phyloP scores from a whole-genome alignment of 2,329 filamentous ascomycete genomes.

The Karstenula rhodostoma region DNA sequence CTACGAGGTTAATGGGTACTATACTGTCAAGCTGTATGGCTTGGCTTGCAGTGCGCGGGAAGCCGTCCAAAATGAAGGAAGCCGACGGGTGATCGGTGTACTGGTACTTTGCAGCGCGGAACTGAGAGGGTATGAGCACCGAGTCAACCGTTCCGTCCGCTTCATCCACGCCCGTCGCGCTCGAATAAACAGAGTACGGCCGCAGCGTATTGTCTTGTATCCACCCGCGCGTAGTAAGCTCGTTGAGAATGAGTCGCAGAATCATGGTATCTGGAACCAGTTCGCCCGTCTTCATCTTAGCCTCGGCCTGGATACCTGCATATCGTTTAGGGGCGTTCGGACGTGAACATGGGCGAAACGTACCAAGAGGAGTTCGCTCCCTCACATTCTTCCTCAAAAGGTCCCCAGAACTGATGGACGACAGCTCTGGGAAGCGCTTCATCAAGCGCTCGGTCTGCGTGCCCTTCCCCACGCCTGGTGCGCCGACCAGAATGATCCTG shows the following conservation, averaged over 20 bases:
- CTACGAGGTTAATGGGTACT: slow-evolving; percentile 93
- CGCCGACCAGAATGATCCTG: slow-evolving; percentile 91
- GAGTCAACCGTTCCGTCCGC: slow-evolving; percentile 49
- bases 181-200: slow-evolving; percentile 56
- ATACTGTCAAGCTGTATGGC: slow-evolving; percentile 79
- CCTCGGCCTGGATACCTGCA: slow-evolving; percentile 87
- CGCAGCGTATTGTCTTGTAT: slow-evolving; percentile 62
- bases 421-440: slow-evolving; percentile 84
- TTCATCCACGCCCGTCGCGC: slow-evolving; percentile 38
- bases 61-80: slow-evolving; percentile 95
- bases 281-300: slow-evolving; percentile 83
- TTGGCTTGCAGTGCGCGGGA: slow-evolving; percentile 86
- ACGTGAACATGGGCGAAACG: slow-evolving; percentile 17
- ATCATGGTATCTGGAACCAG: slow-evolving; percentile 95
- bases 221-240: slow-evolving; percentile 87
- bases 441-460: slow-evolving; percentile 93
- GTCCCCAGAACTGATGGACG: slow-evolving; percentile 93
- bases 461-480: slow-evolving; percentile 96
- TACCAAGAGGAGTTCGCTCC: slow-evolving; percentile 84
- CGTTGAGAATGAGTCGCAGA: slow-evolving; percentile 88
- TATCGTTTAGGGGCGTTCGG: slow-evolving; percentile 29
- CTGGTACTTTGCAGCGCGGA: slow-evolving; percentile 50
- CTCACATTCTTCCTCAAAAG: slow-evolving; percentile 92
- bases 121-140: slow-evolving; percentile 51
- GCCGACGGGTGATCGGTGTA: slow-evolving; percentile 75